A percentile compares a stretch with the other conserved stretches of the same genome.
These are phyloP conservation scores for Fomitopsis serialis DNA, from an alignment of 768 basidiomycete species.

Conservation along the genomic window DNA sequence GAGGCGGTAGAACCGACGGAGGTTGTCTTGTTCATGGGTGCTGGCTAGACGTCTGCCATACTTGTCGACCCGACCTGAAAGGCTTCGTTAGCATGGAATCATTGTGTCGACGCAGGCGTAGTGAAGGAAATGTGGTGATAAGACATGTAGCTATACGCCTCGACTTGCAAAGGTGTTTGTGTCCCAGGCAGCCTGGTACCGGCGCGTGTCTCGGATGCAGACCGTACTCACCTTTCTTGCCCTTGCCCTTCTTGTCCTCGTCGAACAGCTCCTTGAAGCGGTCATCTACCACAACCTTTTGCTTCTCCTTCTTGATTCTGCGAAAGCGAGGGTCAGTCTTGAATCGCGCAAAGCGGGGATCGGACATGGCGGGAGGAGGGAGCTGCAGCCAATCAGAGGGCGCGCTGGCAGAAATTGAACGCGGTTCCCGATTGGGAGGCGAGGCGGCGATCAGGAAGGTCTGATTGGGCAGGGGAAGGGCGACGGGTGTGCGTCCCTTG, in stretches of 20 bases:
- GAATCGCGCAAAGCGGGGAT: constrained; percentile 84
- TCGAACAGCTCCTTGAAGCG: constrained; percentile 82
- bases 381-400: constrained; percentile 1
- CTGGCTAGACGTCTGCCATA: constrained; percentile 72
- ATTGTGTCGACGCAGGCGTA: no score
- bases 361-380: constrained; percentile 44
- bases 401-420: not conserved
- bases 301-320: constrained; percentile 68
- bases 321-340: constrained; percentile 93
- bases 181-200: not conserved
- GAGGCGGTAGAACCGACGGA: constrained; percentile 79
- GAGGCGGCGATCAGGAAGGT: not conserved
- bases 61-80: constrained; percentile 73
- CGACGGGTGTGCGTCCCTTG: not conserved
- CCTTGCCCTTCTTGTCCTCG: constrained; percentile 35
- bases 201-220: not conserved
- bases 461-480: not conserved
- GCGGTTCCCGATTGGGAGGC: not conserved
- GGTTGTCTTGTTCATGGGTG: constrained; percentile 68
- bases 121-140: no score
- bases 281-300: constrained; percentile 86
- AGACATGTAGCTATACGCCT: no score
- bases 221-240: constrained; percentile 16
- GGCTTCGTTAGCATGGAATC: constrained; percentile 1
- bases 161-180: no score